Base-by-base conservation (phyloP, 2,329 filamentous ascomycete species). In the Incumbomyces lentus region DNA sequence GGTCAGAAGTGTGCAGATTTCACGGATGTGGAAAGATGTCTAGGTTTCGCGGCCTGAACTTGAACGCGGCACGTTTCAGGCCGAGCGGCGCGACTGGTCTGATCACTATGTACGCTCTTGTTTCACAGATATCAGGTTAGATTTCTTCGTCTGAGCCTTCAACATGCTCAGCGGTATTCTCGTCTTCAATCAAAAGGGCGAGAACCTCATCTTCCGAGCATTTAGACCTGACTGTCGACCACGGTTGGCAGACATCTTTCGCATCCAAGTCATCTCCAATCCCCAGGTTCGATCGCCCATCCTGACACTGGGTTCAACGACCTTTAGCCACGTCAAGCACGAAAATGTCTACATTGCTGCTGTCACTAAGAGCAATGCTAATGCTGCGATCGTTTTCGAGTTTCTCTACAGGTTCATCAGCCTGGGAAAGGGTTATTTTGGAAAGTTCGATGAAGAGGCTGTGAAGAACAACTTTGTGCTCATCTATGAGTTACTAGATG, bases 401-500 rank as follows among this genome's bases (percentile, higher is more conserved):
- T 98, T 98, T 63, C 73, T 98, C 52, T 96, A 96, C 71, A 81
- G 89, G 58, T 72, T 98, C 60, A 86, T 95, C 55, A 78, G 83
- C 62, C 73, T 98, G 54, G 92, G 92, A 35, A 88, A 86, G 69
- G 86, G 88, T 48, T 98, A 98, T 69, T 98, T 98, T 74, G 90
- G 86, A 63, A 96, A 96, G 68, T 95, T 98, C 62, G 92, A 98
- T 62, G 92, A 98, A 74, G 92, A 98, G 70, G 89, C 92, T 48
- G 90, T 98, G 59, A 98, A 98, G 82, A 96, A 95, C 71, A 98
- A 98, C 72, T 98, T 98, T 70, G 92, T 98, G 54, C 74, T 98
- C 56, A 88, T 98, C 33, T 98, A 98, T 68, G 92, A 98, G 74
- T 76, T 98, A 48, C 71, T 98, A 47, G 92, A 98, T 66, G 86